Percentiles rank a stretch among this genome's conserved stretches.
These are phyloP conservation scores for Nissolia schottii DNA, from an alignment of 306 rosid genomes.

Conservation along the genomic window DNA sequence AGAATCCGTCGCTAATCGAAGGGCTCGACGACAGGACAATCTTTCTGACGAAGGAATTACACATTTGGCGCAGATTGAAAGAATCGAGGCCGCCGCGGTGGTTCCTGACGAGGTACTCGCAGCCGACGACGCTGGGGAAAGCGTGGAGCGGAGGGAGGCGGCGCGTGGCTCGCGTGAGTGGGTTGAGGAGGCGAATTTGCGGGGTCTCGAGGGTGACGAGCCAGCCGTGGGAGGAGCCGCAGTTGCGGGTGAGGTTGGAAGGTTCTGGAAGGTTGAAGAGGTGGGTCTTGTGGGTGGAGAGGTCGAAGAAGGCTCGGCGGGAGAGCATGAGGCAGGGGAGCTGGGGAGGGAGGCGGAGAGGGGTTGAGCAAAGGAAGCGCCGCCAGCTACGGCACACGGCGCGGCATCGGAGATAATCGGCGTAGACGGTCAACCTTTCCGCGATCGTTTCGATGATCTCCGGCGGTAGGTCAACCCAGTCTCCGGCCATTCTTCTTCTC, in stretches of 20 bases:
- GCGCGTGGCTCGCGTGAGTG: constrained; percentile 41
- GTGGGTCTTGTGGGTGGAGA: constrained; percentile 43
- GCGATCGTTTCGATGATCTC: constrained; percentile 50
- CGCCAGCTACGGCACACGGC: constrained; percentile 48
- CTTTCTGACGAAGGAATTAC: constrained; percentile 52
- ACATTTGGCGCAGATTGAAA: constrained; percentile 46
- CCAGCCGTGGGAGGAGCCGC: constrained; percentile 80
- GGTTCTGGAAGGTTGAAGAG: constrained; percentile 50
- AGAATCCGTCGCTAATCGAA: background rate
- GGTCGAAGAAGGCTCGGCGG: constrained; percentile 45
- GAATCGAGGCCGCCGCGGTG: constrained; percentile 19
- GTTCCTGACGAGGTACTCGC: constrained; percentile 40
- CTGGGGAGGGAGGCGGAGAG: constrained; percentile 59
- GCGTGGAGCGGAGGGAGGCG: constrained; percentile 56
- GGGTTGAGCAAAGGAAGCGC: constrained; percentile 35
- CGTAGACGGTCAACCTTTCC: constrained; percentile 28
- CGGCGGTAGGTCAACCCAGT: constrained; percentile 52
- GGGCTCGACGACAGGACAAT: constrained; percentile 54
- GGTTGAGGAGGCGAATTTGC: constrained; percentile 46
- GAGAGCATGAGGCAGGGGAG: constrained; percentile 74
- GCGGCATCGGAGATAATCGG: constrained; percentile 53
- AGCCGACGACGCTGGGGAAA: constrained; percentile 62
- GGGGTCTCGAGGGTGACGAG: constrained; percentile 53
- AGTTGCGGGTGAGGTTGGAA: constrained; percentile 43
- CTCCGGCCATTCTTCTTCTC: constrained; percentile 27